Evolutionary conservation across 768 basidiomycete genomes (phyloP).

Genomic region (Boletus vinaceobasis): DNA sequence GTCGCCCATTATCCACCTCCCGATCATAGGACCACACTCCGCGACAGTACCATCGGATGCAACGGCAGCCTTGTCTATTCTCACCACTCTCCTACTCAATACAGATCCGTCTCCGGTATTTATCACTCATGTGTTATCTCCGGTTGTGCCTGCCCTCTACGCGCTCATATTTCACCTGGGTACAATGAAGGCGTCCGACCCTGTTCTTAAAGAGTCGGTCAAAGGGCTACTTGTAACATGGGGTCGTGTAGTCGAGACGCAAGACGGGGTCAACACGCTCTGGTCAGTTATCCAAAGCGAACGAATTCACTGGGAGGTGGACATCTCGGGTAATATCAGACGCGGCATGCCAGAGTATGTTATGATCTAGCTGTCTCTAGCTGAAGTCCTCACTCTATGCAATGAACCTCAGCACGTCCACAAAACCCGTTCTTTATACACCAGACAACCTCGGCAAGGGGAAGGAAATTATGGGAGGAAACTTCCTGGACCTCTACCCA

Average conservation of each 20-base stretch:
- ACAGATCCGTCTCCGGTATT: conserved; percentile 76
- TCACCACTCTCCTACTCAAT: conserved; percentile 63
- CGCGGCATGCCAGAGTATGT: conserved; percentile 43
- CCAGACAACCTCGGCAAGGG: conserved; percentile 45
- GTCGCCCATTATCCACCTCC: conserved; percentile 49
- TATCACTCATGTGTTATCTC: conserved; percentile 60
- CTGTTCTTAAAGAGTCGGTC: conserved; percentile 55
- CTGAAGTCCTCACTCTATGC: not conserved
- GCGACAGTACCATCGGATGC: conserved; percentile 23
- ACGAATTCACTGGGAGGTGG: conserved; percentile 52
- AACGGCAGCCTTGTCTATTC: conserved; percentile 42
- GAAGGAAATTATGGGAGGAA: conserved; percentile 40
- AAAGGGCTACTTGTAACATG: conserved; percentile 65
- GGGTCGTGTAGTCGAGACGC: conserved; percentile 59
- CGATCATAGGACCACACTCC: conserved; percentile 35
- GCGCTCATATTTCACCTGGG: conserved; percentile 56
- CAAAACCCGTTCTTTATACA: conserved; percentile 45
- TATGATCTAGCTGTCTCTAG: not conserved
- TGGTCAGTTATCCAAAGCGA: conserved; percentile 57
- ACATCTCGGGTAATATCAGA: conserved; percentile 50
- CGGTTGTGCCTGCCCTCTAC: conserved; percentile 66
- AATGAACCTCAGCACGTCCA: conserved; percentile 14
- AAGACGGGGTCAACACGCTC: conserved; percentile 52
- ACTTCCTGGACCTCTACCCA: conserved; percentile 67
- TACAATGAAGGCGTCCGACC: conserved; percentile 57